These are phyloP conservation scores for Cetradonia linearis DNA, from an alignment of 495 filamentous ascomycete genomes.

Conservation along the genomic window DNA sequence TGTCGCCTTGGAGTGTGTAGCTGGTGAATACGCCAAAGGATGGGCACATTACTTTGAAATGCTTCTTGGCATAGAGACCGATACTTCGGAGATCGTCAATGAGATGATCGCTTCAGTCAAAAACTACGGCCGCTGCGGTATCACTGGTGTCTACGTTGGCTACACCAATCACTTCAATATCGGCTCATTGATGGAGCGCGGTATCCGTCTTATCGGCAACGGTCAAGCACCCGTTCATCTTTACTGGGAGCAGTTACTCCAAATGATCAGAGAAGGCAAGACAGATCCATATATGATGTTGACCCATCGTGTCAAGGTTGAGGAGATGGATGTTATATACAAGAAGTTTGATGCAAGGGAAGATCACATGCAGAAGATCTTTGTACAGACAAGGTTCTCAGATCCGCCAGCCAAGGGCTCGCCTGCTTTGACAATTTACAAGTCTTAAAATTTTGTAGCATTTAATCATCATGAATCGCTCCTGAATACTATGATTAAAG, in stretches of 20 bases:
- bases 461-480: neutral
- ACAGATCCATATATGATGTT: constrained; percentile 75
- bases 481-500: too few relatives aligned
- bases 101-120: constrained; percentile 74
- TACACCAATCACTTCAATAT: constrained; percentile 79
- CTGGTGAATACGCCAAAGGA: constrained; percentile 77
- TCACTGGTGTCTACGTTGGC: constrained; percentile 76
- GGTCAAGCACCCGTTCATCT: constrained; percentile 77
- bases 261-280: constrained; percentile 56
- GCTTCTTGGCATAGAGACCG: constrained; percentile 65
- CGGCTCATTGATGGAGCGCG: constrained; percentile 77
- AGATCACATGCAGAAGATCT: constrained; percentile 61
- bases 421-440: constrained; percentile 41
- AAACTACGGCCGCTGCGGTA: constrained; percentile 62
- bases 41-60: constrained; percentile 72
- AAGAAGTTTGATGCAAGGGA: constrained; percentile 58
- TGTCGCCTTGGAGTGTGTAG: constrained; percentile 72
- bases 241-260: constrained; percentile 69
- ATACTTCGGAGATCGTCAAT: constrained; percentile 78
- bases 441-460: constrained; percentile 10
- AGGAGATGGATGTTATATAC: constrained; percentile 66
- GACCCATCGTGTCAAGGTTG: constrained; percentile 62
- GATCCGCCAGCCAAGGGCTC: constrained; percentile 42
- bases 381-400: constrained; percentile 58
- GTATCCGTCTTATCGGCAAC: constrained; percentile 70